Evolutionary conservation across 2,329 filamentous ascomycete genomes (phyloP).

Genomic region (Sporothrix luriei): DNA sequence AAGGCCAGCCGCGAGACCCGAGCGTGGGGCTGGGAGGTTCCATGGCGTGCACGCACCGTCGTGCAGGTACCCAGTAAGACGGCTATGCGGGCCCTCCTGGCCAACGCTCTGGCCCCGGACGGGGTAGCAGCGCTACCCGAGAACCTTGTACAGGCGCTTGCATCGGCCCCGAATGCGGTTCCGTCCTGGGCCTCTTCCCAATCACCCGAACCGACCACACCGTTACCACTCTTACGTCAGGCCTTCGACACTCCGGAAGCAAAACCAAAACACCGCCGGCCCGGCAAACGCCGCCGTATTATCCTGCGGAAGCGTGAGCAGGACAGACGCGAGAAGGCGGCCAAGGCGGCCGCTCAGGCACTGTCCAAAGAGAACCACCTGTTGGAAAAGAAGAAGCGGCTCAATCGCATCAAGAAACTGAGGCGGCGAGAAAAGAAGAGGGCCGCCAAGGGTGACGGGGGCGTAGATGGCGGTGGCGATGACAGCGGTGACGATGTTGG

Average conservation of each 20-base stretch:
- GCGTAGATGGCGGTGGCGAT: not conserved
- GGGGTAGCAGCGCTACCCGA: not conserved
- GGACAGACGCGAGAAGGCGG: constrained; percentile 47
- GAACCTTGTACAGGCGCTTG: not conserved
- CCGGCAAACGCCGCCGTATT: constrained; percentile 63
- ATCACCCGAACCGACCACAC: constrained; percentile 4
- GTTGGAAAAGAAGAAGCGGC: constrained; percentile 63
- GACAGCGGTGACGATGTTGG: constrained; percentile 11
- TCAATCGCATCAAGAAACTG: constrained; percentile 63
- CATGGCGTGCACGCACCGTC: constrained; percentile 57
- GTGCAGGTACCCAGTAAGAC: constrained; percentile 44
- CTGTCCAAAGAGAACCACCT: constrained; percentile 59
- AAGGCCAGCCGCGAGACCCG: constrained; percentile 44
- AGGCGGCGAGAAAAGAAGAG: constrained; percentile 61
- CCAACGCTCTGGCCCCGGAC: constrained; percentile 29
- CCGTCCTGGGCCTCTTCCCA: constrained; percentile 32
- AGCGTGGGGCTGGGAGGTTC: constrained; percentile 62
- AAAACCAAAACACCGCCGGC: constrained; percentile 46
- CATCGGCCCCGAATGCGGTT: constrained; percentile 30
- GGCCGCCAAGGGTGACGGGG: constrained; percentile 37
- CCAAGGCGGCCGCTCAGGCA: constrained; percentile 46
- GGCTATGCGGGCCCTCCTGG: constrained; percentile 33
- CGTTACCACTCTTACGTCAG: not conserved
- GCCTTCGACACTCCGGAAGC: not conserved
- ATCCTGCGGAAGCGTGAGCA: constrained; percentile 52